Conservation (phyloP, 495 filamentous ascomycete species). For the Zalerion maritima region DNA sequence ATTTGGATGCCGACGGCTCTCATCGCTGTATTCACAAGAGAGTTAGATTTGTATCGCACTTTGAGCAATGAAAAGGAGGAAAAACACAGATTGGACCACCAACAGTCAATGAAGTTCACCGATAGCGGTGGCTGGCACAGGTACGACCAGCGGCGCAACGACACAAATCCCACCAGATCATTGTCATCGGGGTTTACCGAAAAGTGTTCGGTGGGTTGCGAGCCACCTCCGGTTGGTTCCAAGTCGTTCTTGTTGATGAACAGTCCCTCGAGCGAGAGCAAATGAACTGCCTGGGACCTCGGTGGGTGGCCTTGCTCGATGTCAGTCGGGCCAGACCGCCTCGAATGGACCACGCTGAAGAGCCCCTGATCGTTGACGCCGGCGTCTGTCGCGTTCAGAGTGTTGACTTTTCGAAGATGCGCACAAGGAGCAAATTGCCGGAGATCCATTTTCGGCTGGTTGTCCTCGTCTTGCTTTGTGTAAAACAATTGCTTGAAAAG, state of each 20-base stretch:
- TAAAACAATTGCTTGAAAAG: constrained; percentile 16
- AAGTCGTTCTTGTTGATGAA: too few species aligned
- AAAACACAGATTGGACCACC: constrained; percentile 8
- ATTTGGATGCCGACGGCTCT: constrained; percentile 9
- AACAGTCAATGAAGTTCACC: constrained; percentile 18
- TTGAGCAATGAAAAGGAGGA: too few species aligned
- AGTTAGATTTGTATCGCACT: too few species aligned
- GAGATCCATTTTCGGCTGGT: constrained; percentile 4
- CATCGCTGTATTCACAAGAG: too few species aligned
- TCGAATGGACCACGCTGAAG: constrained; percentile 22
- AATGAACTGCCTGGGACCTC: constrained; percentile 14
- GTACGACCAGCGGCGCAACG: constrained; percentile 33
- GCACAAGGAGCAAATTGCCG: constrained; percentile 16
- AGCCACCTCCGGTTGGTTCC: too few species aligned
- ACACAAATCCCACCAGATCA: constrained; percentile 24
- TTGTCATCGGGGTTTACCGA: too few species aligned
- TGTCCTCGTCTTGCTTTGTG: constrained; percentile 1
- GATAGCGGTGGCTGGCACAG: constrained; percentile 19
- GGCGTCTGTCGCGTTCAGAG: constrained; percentile 17
- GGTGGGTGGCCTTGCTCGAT: constrained; percentile 5
- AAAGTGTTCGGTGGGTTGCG: too few species aligned
- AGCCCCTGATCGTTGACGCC: constrained; percentile 16
- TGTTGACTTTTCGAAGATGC: constrained; percentile 30
- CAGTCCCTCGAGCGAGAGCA: constrained; percentile 24
- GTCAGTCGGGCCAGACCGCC: constrained; percentile 18